A percentile compares a stretch with the other conserved stretches of the same genome.
These are phyloP conservation scores for Monosporascus sp. DNA, from an alignment of 2,329 filamentous ascomycete genomes.

Conservation along the genomic window DNA sequence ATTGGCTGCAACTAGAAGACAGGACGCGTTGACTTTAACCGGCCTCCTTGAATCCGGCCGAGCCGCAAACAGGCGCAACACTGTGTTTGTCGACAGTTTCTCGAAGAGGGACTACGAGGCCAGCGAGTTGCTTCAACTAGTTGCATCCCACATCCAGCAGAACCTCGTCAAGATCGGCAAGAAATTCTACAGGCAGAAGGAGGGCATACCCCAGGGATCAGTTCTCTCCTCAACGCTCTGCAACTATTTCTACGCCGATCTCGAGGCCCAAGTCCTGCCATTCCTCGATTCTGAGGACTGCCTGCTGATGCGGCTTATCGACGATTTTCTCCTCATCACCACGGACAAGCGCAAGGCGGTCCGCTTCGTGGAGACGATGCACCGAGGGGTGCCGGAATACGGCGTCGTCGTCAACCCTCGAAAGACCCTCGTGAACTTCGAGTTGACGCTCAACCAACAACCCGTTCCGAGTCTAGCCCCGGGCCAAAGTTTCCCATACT, in stretches of 20 bases:
- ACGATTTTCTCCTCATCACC: conserved; percentile 90
- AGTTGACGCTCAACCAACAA: conserved; percentile 49
- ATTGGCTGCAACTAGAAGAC: conserved; percentile 40
- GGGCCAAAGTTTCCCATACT: conserved; percentile 71
- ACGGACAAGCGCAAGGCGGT: conserved; percentile 60
- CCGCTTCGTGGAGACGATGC: conserved; percentile 74
- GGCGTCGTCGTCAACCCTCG: conserved; percentile 70
- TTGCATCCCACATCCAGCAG: conserved; percentile 72
- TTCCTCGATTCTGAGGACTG: conserved; percentile 59
- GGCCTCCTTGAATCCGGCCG: conserved; percentile 37
- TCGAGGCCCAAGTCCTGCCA: conserved; percentile 63
- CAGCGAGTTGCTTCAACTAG: conserved; percentile 59
- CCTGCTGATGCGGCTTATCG: conserved; percentile 75
- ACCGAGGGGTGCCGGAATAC: conserved; percentile 70
- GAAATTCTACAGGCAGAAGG: conserved; percentile 79
- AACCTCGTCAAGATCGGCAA: conserved; percentile 88
- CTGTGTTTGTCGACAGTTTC: conserved; percentile 71
- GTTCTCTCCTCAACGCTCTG: conserved; percentile 82
- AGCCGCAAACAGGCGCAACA: conserved; percentile 51
- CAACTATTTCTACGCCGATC: conserved; percentile 91
- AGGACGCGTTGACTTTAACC: conserved; percentile 39
- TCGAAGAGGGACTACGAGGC: conserved; percentile 52
- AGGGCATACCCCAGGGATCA: conserved; percentile 90
- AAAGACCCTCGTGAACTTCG: conserved; percentile 86
- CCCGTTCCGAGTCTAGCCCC: conserved; percentile 43